Conservation (phyloP, 1,139 yeast genomes). For the Saccharomycopsis crataegensis region DNA sequence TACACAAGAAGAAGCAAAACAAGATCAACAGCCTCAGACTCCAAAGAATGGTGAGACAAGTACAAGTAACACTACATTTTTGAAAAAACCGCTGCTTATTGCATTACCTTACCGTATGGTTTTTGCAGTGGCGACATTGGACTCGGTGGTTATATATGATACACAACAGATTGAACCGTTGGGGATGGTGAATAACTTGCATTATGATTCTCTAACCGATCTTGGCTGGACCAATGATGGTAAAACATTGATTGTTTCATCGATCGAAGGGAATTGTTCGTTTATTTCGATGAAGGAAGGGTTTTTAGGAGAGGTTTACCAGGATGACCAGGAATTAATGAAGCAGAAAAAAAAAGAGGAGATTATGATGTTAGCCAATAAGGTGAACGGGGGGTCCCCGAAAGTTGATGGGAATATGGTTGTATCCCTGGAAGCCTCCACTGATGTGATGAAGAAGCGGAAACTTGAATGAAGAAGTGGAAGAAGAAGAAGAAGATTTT, state of each 20-base stretch:
- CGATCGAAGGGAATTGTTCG: constrained; percentile 93
- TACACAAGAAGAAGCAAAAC: not conserved
- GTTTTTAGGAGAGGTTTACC: constrained; percentile 41
- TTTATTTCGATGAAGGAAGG: constrained; percentile 44
- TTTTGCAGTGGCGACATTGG: constrained; percentile 92
- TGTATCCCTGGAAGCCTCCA: too few species aligned
- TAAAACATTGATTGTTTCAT: constrained; percentile 59
- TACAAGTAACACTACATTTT: not conserved
- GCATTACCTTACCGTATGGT: constrained; percentile 68
- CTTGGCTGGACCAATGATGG: constrained; percentile 82
- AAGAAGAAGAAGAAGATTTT: not conserved
- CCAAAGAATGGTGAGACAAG: not conserved
- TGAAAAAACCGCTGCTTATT: constrained; percentile 32
- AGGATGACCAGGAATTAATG: not conserved
- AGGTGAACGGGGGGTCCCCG: too few species aligned
- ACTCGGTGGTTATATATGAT: constrained; percentile 75
- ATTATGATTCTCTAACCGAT: constrained; percentile 85
- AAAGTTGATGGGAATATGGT: too few species aligned
- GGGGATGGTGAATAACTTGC: constrained; percentile 71
- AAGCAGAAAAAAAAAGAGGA: not conserved
- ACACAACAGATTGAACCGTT: constrained; percentile 64
- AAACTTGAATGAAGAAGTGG: not conserved
- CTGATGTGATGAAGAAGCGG: too few species aligned
- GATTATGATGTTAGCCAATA: not conserved
- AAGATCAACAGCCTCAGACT: not conserved